Percentiles rank a stretch among this genome's conserved stretches.
These are phyloP conservation scores for Apiospora sp. DNA, from an alignment of 2,329 filamentous ascomycete genomes.

Conservation along the genomic window DNA sequence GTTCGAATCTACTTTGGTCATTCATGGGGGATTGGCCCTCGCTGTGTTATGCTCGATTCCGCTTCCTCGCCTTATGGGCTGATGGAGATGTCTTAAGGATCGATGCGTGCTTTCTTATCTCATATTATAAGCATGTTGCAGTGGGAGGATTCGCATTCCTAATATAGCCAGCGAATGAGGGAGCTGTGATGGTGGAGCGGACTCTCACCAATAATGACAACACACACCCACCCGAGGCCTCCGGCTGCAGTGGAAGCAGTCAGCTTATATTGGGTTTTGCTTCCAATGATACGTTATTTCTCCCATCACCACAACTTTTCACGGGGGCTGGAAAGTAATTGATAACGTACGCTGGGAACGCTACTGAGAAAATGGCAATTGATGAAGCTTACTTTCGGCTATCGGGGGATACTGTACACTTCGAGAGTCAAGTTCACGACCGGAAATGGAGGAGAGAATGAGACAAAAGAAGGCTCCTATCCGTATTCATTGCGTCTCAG, in stretches of 20 bases:
- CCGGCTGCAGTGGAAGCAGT: not conserved
- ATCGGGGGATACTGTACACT: too few relatives aligned
- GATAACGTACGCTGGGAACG: too few relatives aligned
- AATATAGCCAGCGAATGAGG: not conserved
- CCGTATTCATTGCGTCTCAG: too few relatives aligned
- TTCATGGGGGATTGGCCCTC: too few relatives aligned
- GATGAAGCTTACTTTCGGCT: too few relatives aligned
- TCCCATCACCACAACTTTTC: too few relatives aligned
- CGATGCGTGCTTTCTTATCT: not conserved
- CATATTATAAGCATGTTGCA: not conserved
- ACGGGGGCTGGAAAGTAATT: too few relatives aligned
- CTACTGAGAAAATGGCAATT: too few relatives aligned
- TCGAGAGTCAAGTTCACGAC: too few relatives aligned
- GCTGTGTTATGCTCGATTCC: not conserved
- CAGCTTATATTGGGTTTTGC: not conserved
- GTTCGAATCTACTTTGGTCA: too few relatives aligned
- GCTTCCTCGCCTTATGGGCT: not conserved
- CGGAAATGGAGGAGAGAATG: too few relatives aligned
- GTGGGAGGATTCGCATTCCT: not conserved
- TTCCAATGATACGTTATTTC: not conserved
- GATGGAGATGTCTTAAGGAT: not conserved
- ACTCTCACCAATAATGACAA: not conserved
- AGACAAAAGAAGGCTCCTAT: too few relatives aligned
- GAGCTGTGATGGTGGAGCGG: not conserved
- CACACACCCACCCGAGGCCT: not conserved